A percentile compares a stretch with the other conserved stretches of the same genome.
These are phyloP conservation scores for Bruguiera sexangula DNA, from an alignment of 345 rosid species.

Conservation along the genomic window DNA sequence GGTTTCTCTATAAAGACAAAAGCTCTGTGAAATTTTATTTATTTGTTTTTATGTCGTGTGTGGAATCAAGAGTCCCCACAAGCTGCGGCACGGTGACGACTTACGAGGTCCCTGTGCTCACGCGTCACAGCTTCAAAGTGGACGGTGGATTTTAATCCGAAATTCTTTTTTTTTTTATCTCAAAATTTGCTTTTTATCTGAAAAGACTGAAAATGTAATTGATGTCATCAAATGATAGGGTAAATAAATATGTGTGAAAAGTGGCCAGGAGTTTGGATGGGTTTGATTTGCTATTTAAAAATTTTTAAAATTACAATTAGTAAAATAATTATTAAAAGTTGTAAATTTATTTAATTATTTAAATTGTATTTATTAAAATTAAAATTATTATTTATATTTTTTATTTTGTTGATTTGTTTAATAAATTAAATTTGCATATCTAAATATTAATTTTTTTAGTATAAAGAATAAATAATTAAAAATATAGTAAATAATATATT, in stretches of 20 bases:
- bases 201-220: not conserved
- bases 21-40: not conserved
- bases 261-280: not conserved
- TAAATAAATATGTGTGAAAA: not conserved
- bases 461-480: too few relatives aligned
- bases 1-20: conserved; percentile 20
- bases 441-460: too few relatives aligned
- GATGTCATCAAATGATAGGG: not conserved
- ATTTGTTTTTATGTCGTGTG: not conserved
- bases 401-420: too few relatives aligned
- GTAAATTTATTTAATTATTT: too few relatives aligned
- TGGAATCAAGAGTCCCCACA: conserved; percentile 1
- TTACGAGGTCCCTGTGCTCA: conserved; percentile 15
- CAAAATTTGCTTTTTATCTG: not conserved
- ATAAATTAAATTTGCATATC: too few relatives aligned
- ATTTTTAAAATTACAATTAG: too few relatives aligned
- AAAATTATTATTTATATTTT: too few relatives aligned
- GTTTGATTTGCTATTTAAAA: too few relatives aligned
- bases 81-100: not conserved
- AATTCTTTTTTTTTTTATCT: not conserved
- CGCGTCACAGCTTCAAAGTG: not conserved
- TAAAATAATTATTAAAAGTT: too few relatives aligned
- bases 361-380: too few relatives aligned
- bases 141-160: not conserved
- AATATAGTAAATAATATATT: too few relatives aligned